Conservation (phyloP, 768 basidiomycete species). For the Lactifluus volemus region DNA sequence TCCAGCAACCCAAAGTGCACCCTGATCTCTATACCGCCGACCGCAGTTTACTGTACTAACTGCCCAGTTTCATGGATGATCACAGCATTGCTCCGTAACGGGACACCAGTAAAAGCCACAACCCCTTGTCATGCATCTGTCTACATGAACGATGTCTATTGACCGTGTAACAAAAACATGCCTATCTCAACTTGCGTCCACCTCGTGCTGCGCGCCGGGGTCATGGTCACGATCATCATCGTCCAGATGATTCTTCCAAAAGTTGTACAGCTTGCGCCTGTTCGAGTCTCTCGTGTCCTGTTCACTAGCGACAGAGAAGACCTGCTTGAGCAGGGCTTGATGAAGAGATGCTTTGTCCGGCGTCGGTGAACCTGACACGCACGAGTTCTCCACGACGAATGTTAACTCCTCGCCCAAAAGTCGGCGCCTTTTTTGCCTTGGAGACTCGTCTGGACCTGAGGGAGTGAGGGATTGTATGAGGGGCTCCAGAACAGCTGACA, state of each 20-base stretch:
- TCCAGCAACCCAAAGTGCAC: not conserved
- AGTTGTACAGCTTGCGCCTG: constrained; percentile 71
- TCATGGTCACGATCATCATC: constrained; percentile 36
- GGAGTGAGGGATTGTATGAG: constrained; percentile 47
- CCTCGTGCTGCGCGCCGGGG: not conserved
- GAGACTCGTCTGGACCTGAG: constrained; percentile 28
- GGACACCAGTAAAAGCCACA: not conserved
- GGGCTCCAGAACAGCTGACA: constrained; percentile 59
- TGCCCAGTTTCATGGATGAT: not conserved
- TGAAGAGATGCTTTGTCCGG: constrained; percentile 34
- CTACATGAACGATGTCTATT: not conserved
- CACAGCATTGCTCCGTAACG: not conserved
- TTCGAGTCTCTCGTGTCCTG: constrained; percentile 70
- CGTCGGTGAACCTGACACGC: constrained; percentile 33
- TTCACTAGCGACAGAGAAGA: constrained; percentile 71
- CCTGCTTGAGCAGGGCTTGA: constrained; percentile 44
- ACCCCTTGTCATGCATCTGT: not conserved
- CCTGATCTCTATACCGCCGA: no score
- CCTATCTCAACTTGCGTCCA: constrained; percentile 10
- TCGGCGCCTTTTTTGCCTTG: constrained; percentile 40
- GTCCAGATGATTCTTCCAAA: constrained; percentile 58
- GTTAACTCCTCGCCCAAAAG: constrained; percentile 34
- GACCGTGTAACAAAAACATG: not conserved
- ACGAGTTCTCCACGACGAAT: constrained; percentile 46
- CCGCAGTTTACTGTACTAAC: no score